A percentile compares a stretch with the other conserved stretches of the same genome.
These are phyloP conservation scores for Orbilia brochopaga DNA, from an alignment of 2,329 filamentous ascomycete genomes.

Conservation along the genomic window DNA sequence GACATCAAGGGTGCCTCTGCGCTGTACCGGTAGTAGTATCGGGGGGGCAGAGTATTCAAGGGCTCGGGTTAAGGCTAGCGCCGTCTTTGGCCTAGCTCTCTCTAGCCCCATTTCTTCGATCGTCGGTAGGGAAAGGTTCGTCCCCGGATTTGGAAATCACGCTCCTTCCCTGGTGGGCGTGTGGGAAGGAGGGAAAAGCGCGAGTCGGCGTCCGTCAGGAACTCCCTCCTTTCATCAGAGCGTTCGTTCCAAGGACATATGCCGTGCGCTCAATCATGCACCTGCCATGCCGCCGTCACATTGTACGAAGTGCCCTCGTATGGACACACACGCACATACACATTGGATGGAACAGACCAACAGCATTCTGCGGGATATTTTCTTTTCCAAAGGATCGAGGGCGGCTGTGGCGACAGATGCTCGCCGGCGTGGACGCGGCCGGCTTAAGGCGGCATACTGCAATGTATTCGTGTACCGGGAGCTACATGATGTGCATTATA, in stretches of 20 bases:
- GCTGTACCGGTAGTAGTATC: too few relatives aligned
- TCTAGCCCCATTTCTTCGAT: conserved; percentile 9
- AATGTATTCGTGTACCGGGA: background rate
- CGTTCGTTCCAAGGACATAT: conserved; percentile 24
- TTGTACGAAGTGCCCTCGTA: background rate
- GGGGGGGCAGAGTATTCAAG: too few relatives aligned
- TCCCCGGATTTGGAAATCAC: conserved; percentile 49
- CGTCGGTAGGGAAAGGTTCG: conserved; percentile 21
- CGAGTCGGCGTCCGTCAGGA: conserved; percentile 31
- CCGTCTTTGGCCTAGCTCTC: conserved; percentile 4
- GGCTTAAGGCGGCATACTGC: background rate
- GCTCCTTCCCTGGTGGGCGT: conserved; percentile 30
- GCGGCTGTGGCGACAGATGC: background rate
- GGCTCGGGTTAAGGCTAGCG: conserved; percentile 20
- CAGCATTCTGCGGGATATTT: too few relatives aligned
- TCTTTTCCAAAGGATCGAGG: background rate
- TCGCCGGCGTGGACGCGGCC: background rate
- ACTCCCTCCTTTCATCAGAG: conserved; percentile 24
- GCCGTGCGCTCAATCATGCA: conserved; percentile 35
- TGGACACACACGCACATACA: too few relatives aligned
- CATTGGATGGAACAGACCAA: too few relatives aligned
- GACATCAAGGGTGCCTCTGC: background rate
- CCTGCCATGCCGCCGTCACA: conserved; percentile 16
- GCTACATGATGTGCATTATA: too few relatives aligned
- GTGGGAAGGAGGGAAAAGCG: too few relatives aligned